Evolutionary conservation across 208 protist species (phyloP), one percentile per base, ranked within the genome.

Genomic region (Perkinsela sp.): DNA sequence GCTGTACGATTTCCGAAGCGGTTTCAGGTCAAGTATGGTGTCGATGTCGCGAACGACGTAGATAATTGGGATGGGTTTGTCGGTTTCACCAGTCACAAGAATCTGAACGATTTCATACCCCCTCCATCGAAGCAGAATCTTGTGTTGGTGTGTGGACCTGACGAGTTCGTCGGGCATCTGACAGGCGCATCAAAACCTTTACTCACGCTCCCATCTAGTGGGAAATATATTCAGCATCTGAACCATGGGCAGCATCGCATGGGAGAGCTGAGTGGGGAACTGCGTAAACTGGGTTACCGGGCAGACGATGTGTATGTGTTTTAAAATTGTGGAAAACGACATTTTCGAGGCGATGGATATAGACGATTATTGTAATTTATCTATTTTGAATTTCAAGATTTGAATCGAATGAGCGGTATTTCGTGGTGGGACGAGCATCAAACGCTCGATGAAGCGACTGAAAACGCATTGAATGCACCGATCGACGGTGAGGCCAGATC

Each of bases 271-370:
- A 66, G 28, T 31, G 88, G 88, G 31, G 69, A 92, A 22, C 48
- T 93, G 65, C 72, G 76, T 29, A 77, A 89, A 15, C 73, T 93
- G 6, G 86, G 88, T 15, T 93, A 90, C 69, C 70, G 74, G 28
- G 83, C 91, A 69, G 74, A 80, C 48, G 79, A 90, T 31, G 75
- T 93, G 6, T 91, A 89, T 70, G 80, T 85, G 30, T 92, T 93
- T 69, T 93, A 79, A 73, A 0, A 16, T 57, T 57, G 40, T n/a
- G 22, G 6, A 6, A 22, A 6, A n/a, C 13, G 13, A 22, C 40
- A n/a, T 57, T 57, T 57, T 57, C 22, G 6, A 22, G 40, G n/a
- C n/a, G n/a, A n/a, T n/a, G n/a, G n/a, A n/a, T n/a, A n/a, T n/a
- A n/a, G n/a, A n/a, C n/a, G n/a, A n/a, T n/a, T n/a, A n/a, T n/a